Conservation (phyloP, 306 rosid species). For the Vicia faba region DNA sequence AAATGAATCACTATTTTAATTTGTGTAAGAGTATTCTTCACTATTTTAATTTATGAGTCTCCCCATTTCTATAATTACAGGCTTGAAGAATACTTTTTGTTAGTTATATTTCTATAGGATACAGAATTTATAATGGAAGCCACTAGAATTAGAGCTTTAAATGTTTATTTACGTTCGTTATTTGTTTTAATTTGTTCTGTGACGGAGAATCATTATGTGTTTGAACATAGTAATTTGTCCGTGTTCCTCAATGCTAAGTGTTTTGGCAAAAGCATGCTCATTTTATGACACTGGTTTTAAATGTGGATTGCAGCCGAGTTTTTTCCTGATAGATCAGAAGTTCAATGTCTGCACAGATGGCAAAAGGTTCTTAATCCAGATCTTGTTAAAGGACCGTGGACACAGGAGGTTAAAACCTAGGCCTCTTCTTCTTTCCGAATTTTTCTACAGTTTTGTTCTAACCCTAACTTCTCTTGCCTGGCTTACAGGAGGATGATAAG, state of each 20-base stretch:
- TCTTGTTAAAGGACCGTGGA: constrained; percentile 97
- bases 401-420: constrained; percentile 70
- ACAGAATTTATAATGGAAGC: constrained; percentile 7
- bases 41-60: no score
- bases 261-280: constrained; percentile 33
- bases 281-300: constrained; percentile 34
- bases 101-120: constrained; percentile 11
- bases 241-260: constrained; percentile 5
- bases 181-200: constrained; percentile 7
- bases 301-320: constrained; percentile 78
- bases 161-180: neutral
- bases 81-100: constrained; percentile 9
- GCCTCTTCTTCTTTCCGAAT: constrained; percentile 8
- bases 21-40: neutral
- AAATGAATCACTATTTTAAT: neutral
- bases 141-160: neutral
- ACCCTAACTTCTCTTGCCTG: constrained; percentile 36
- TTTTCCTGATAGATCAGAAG: constrained; percentile 94
- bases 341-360: constrained; percentile 99
- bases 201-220: neutral
- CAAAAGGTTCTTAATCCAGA: constrained; percentile 99
- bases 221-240: constrained; percentile 28
- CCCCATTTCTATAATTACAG: no score
- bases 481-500: constrained; percentile 86
- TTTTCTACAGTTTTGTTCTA: constrained; percentile 29